Percentiles rank a stretch among this genome's conserved stretches.
Evolutionary conservation across 805 yeast species (phyloP).

Genomic region (Blastobotrys parvus): DNA sequence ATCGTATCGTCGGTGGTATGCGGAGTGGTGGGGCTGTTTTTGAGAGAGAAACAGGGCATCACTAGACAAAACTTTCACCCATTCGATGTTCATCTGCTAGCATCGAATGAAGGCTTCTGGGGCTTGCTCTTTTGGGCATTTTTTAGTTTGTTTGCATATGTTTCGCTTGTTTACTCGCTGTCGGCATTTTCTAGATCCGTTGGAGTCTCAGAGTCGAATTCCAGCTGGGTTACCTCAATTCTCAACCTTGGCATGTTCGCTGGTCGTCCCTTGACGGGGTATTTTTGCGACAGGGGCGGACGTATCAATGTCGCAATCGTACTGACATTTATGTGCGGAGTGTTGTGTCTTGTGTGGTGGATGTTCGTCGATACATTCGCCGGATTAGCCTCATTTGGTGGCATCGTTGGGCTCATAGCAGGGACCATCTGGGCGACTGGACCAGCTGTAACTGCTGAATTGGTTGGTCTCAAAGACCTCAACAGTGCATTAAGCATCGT

Average conservation of each 20-base stretch:
- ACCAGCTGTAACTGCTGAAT: neutral
- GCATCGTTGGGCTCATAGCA: neutral
- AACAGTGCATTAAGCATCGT: neutral
- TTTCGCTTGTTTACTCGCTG: neutral
- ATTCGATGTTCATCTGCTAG: neutral
- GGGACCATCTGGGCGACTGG: neutral
- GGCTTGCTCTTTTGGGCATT: neutral
- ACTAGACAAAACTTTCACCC: neutral
- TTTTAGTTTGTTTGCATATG: neutral
- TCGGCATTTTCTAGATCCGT: neutral
- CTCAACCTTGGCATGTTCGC: neutral
- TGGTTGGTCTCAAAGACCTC: neutral
- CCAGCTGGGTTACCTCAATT: neutral
- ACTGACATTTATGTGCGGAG: neutral
- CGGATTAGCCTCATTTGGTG: neutral
- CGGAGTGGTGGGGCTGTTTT: neutral
- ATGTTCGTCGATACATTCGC: neutral
- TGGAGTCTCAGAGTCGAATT: neutral
- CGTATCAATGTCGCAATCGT: neutral
- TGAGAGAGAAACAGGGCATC: neutral
- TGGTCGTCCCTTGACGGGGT: neutral
- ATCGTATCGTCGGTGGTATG: neutral
- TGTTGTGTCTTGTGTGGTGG: neutral
- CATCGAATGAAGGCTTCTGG: neutral
- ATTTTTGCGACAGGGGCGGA: neutral